phyloP scores from a whole-genome alignment of 2,329 filamentous ascomycete species.

The Neopestalotiopsis rosae region DNA sequence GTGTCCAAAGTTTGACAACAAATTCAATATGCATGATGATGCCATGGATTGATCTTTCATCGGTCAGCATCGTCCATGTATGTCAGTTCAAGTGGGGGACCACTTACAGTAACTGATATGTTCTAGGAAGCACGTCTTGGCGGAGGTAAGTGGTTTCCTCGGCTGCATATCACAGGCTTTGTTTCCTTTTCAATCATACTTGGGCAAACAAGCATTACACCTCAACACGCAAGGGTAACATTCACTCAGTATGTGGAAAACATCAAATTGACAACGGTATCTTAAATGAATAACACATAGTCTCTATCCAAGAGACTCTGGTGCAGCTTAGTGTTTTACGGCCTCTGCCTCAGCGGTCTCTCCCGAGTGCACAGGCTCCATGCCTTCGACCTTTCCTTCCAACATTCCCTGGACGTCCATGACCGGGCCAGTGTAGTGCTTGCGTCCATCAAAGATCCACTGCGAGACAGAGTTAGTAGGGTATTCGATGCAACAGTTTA shows the following conservation, averaged over 20 bases:
- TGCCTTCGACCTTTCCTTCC: constrained; percentile 28
- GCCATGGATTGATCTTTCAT: no score
- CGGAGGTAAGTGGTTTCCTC: no score
- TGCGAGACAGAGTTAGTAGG: background rate
- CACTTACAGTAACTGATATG: no score
- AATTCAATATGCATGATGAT: background rate
- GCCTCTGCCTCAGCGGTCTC: background rate
- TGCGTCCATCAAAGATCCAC: constrained; percentile 56
- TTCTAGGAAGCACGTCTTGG: no score
- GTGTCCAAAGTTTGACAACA: background rate
- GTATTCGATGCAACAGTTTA: background rate
- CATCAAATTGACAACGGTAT: background rate
- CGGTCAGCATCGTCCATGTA: no score
- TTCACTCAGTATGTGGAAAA: background rate
- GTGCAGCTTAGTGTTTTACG: background rate
- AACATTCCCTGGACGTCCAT: constrained; percentile 33
- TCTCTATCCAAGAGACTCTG: background rate
- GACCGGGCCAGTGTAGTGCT: constrained; percentile 48
- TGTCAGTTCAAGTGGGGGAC: no score
- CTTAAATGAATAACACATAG: background rate
- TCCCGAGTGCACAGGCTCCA: constrained; percentile 20
- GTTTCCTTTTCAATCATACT: no score
- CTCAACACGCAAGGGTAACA: no score
- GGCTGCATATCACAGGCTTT: no score
- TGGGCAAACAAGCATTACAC: no score